Conservation (phyloP, 106 monocot species). For the Triglochin maritima region DNA sequence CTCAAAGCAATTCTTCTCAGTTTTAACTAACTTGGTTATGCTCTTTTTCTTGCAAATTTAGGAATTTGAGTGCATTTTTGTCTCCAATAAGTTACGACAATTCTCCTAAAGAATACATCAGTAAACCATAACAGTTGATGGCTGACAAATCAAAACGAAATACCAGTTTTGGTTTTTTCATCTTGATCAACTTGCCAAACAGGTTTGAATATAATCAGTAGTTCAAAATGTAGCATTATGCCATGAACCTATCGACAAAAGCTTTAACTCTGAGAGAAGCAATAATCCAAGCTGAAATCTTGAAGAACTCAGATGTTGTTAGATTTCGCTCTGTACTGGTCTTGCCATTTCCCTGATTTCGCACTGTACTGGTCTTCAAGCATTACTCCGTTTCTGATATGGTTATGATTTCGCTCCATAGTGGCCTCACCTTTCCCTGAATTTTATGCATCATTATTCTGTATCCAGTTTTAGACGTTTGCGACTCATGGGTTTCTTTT, state of each 20-base stretch:
- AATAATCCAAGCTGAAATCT: neutral
- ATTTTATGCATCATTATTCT: neutral
- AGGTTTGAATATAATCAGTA: neutral
- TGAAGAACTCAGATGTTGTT: neutral
- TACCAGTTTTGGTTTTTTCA: neutral
- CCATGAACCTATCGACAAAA: no score
- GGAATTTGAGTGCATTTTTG: no score
- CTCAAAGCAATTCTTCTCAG: no score
- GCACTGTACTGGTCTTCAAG: neutral
- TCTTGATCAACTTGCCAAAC: neutral
- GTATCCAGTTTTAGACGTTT: constrained; percentile 13
- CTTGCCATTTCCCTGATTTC: neutral
- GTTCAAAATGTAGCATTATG: neutral
- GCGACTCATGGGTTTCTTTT: constrained; percentile 16
- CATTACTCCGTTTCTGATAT: neutral
- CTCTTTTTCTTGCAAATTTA: no score
- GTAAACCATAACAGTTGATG: neutral
- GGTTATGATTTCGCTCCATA: neutral
- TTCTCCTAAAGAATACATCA: no score
- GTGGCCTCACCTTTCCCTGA: neutral
- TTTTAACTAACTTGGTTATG: no score
- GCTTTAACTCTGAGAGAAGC: neutral
- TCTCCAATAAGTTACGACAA: no score
- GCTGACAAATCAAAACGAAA: neutral
- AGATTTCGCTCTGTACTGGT: neutral